A percentile compares a stretch with the other conserved stretches of the same genome.
phyloP scores from a whole-genome alignment of 1,139 yeast genomes.

The Pichia sp. region DNA sequence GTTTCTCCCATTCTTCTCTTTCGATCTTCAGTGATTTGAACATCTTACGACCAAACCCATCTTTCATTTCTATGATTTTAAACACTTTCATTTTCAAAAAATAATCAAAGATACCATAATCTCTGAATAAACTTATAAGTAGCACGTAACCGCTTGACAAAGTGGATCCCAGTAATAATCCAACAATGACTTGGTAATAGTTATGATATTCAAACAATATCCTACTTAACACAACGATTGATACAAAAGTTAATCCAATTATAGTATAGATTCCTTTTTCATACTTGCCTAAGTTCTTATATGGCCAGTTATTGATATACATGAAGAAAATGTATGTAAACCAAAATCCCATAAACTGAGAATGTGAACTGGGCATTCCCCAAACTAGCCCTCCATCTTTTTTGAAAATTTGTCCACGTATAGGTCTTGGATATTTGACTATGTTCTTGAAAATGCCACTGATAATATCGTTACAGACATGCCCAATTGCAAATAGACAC shows the following conservation, averaged over 20 bases:
- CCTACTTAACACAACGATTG: slow-evolving; percentile 61
- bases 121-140: slow-evolving; percentile 44
- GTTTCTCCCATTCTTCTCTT: slow-evolving; percentile 17
- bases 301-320: slow-evolving; percentile 30
- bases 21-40: slow-evolving; percentile 15
- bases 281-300: neutral
- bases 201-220: slow-evolving; percentile 77
- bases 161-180: slow-evolving; percentile 52
- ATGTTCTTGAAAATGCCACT: slow-evolving; percentile 61
- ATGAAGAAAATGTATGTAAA: slow-evolving; percentile 55
- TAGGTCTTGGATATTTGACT: slow-evolving; percentile 72
- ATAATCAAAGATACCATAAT: slow-evolving; percentile 54
- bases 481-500: slow-evolving; percentile 78
- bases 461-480: slow-evolving; percentile 63
- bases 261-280: slow-evolving; percentile 8
- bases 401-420: slow-evolving; percentile 35
- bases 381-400: slow-evolving; percentile 29
- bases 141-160: slow-evolving; percentile 55
- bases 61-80: slow-evolving; percentile 44
- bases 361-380: slow-evolving; percentile 97
- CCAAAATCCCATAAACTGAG: slow-evolving; percentile 90
- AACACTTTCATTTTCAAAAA: slow-evolving; percentile 41
- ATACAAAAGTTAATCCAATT: slow-evolving; percentile 4
- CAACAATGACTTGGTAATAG: slow-evolving; percentile 63
- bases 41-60: slow-evolving; percentile 24